Percentiles rank a stretch among this genome's conserved stretches.
Evolutionary conservation across 2,329 filamentous ascomycete genomes (phyloP).

Genomic region (Fusarium sp.): DNA sequence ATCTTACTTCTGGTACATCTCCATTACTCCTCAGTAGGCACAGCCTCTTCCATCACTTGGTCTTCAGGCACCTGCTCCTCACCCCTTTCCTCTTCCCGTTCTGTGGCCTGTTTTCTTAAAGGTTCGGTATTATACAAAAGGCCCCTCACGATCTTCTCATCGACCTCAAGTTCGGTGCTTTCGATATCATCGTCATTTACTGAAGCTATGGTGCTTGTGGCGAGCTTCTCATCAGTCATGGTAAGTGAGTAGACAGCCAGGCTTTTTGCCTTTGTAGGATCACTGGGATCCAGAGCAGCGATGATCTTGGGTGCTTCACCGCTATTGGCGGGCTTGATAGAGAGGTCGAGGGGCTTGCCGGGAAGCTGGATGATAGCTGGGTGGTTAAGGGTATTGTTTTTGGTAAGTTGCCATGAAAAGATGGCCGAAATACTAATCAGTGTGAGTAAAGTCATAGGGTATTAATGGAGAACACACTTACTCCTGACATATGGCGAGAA

Average conservation of each 20-base stretch:
- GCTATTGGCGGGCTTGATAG: constrained; percentile 42
- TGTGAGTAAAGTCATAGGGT: constrained; percentile 27
- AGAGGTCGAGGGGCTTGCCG: constrained; percentile 73
- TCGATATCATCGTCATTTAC: constrained; percentile 45
- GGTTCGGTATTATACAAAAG: constrained; percentile 61
- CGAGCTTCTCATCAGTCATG: constrained; percentile 49
- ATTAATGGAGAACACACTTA: constrained; percentile 50
- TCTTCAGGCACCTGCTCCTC: constrained; percentile 33
- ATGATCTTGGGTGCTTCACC: constrained; percentile 49
- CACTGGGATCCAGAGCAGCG: constrained; percentile 55
- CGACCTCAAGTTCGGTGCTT: constrained; percentile 50
- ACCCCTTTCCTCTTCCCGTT: constrained; percentile 39
- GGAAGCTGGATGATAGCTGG: constrained; percentile 62
- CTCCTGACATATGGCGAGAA: constrained; percentile 70
- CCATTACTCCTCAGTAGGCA: constrained; percentile 8
- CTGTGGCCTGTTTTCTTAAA: constrained; percentile 58
- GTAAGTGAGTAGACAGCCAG: constrained; percentile 49
- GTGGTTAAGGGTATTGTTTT: constrained; percentile 62
- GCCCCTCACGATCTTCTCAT: constrained; percentile 53
- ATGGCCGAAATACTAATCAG: constrained; percentile 68
- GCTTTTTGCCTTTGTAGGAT: constrained; percentile 45
- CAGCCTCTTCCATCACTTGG: constrained; percentile 11
- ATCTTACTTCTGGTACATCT: not conserved
- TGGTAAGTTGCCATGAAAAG: constrained; percentile 70
- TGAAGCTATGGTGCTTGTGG: constrained; percentile 44